These are phyloP conservation scores for Teunomyces pallodes DNA, from an alignment of 805 yeast genomes.

Conservation along the genomic window DNA sequence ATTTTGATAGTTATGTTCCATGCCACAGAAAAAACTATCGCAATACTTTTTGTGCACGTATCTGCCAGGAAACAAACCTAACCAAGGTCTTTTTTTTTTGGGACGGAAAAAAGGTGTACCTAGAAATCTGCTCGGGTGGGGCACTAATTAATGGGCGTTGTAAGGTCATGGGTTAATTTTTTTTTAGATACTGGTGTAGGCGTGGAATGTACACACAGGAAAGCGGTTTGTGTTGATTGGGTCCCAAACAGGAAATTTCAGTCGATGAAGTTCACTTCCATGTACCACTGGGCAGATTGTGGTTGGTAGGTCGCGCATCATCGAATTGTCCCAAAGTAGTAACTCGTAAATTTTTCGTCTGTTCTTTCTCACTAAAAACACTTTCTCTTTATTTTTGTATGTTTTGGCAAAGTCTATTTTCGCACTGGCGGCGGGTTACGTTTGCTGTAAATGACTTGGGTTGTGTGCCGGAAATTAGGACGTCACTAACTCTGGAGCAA, in stretches of 20 bases:
- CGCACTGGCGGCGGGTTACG: not conserved
- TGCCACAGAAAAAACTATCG: too few relatives aligned
- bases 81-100: too few relatives aligned
- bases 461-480: not conserved
- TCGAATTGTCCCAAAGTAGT: not conserved
- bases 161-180: not conserved
- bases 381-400: too few relatives aligned
- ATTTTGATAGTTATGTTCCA: too few relatives aligned
- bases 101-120: too few relatives aligned
- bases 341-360: not conserved
- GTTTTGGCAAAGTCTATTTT: too few relatives aligned
- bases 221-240: not conserved
- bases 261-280: not conserved
- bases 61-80: too few relatives aligned
- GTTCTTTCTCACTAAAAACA: not conserved
- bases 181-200: not conserved
- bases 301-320: too few relatives aligned
- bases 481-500: not conserved
- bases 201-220: not conserved
- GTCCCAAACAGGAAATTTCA: not conserved
- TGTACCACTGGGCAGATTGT: not conserved
- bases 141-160: too few relatives aligned
- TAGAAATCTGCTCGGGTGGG: too few relatives aligned
- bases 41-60: too few relatives aligned
- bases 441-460: not conserved